phyloP scores from a whole-genome alignment of 805 yeast species.

The Yamadazyma nakazawae region DNA sequence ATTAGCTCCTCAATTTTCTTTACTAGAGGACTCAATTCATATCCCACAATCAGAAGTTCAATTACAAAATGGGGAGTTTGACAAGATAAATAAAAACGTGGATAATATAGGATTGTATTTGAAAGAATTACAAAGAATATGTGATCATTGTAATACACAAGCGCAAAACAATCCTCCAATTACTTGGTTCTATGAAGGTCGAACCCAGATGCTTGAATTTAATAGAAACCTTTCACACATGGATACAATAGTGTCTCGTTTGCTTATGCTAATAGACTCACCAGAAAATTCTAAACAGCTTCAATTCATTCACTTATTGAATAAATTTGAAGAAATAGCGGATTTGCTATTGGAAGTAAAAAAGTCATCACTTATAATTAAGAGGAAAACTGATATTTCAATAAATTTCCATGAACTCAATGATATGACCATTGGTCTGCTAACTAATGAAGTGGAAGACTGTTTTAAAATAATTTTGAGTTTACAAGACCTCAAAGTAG shows the following conservation, averaged over 20 bases:
- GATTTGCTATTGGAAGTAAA: constrained; percentile 26
- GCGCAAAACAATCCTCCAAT: constrained; percentile 8
- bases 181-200: constrained; percentile 27
- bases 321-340: constrained; percentile 25
- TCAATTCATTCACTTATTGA: constrained; percentile 17
- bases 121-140: constrained; percentile 16
- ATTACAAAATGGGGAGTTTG: constrained; percentile 22
- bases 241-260: constrained; percentile 23
- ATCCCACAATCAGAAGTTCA: constrained; percentile 14
- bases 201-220: constrained; percentile 18
- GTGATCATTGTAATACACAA: constrained; percentile 11
- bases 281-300: constrained; percentile 9
- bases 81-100: constrained; percentile 25
- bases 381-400: constrained; percentile 26
- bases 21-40: constrained; percentile 21
- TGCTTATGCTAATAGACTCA: constrained; percentile 18
- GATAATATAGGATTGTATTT: constrained; percentile 28
- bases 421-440: constrained; percentile 20
- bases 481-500: constrained; percentile 16
- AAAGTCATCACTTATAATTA: constrained; percentile 17
- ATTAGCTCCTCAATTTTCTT: constrained; percentile 19
- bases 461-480: constrained; percentile 18
- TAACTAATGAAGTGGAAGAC: constrained; percentile 24
- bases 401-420: constrained; percentile 26
- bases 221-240: constrained; percentile 19